phyloP scores from a whole-genome alignment of 2,329 filamentous ascomycete species.

The Hortaea sp. region DNA sequence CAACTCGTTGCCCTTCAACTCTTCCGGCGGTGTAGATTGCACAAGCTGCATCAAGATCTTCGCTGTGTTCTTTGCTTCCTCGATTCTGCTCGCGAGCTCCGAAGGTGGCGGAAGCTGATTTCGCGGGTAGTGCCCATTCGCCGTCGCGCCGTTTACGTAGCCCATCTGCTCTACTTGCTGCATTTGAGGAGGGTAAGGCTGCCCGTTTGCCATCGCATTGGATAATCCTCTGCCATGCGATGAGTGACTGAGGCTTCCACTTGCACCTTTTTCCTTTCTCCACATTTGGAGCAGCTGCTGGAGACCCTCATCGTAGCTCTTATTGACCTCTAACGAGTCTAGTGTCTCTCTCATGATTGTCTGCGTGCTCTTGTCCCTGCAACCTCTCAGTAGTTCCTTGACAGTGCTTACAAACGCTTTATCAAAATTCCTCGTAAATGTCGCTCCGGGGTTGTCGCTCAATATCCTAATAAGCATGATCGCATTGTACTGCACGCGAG shows the following conservation, averaged over 20 bases:
- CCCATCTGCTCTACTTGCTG: not conserved
- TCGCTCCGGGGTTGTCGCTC: slow-evolving; percentile 78
- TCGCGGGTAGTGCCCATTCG: not conserved
- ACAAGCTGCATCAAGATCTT: slow-evolving; percentile 88
- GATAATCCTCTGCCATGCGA: not conserved
- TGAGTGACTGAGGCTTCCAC: slow-evolving; percentile 11
- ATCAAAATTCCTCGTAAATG: slow-evolving; percentile 86
- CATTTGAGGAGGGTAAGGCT: not conserved
- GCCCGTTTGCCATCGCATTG: not conserved
- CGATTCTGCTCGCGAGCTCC: slow-evolving; percentile 72
- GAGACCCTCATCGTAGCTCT: slow-evolving; percentile 64
- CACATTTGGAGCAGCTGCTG: slow-evolving; percentile 71
- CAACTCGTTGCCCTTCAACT: slow-evolving; percentile 74
- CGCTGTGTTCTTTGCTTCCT: slow-evolving; percentile 83
- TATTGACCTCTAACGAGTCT: slow-evolving; percentile 63
- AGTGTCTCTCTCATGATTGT: slow-evolving; percentile 83
- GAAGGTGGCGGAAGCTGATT: slow-evolving; percentile 50
- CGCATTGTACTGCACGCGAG: slow-evolving; percentile 84
- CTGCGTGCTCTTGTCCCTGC: slow-evolving; percentile 64
- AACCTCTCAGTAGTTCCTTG: slow-evolving; percentile 63
- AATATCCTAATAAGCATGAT: slow-evolving; percentile 93
- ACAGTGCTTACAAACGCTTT: slow-evolving; percentile 68
- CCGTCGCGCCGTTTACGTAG: not conserved
- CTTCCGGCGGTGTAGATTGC: slow-evolving; percentile 67
- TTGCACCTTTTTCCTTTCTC: slow-evolving; percentile 64